These are phyloP conservation scores for Ilyonectria destructans DNA, from an alignment of 2,329 filamentous ascomycete genomes.

Conservation along the genomic window DNA sequence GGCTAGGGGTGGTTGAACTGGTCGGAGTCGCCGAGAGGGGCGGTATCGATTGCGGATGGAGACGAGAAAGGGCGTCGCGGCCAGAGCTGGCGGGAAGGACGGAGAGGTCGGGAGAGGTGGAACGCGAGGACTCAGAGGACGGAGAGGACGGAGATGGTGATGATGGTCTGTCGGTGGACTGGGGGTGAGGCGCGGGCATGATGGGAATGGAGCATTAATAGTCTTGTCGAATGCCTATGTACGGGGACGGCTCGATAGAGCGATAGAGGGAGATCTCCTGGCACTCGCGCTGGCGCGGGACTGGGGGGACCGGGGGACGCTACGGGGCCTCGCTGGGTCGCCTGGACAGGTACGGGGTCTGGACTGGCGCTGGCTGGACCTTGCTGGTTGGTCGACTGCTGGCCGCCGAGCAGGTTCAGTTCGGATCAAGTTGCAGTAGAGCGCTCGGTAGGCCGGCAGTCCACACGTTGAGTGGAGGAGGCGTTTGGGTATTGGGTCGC, in stretches of 20 bases:
- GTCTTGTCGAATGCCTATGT: slow-evolving; percentile 5
- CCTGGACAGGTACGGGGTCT: neutral
- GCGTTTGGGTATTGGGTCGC: slow-evolving; percentile 8
- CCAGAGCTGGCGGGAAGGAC: neutral
- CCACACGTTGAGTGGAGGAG: neutral
- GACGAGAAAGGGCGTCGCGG: slow-evolving; percentile 14
- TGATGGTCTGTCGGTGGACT: slow-evolving; percentile 16
- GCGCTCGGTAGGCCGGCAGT: slow-evolving; percentile 1
- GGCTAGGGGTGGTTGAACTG: slow-evolving; percentile 19
- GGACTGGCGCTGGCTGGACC: slow-evolving; percentile 13
- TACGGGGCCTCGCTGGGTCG: slow-evolving; percentile 1
- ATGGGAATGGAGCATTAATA: slow-evolving; percentile 33
- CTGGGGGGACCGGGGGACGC: neutral
- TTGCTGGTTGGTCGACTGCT: neutral
- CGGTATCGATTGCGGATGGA: slow-evolving; percentile 24
- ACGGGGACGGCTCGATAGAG: neutral
- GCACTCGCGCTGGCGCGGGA: slow-evolving; percentile 1
- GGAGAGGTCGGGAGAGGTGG: slow-evolving; percentile 29
- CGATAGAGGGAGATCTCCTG: slow-evolving; percentile 9
- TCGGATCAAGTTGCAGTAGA: slow-evolving; percentile 18
- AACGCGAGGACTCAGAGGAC: slow-evolving; percentile 28
- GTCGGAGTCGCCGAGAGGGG: slow-evolving; percentile 14
- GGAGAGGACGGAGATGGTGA: slow-evolving; percentile 30
- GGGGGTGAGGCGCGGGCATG: slow-evolving; percentile 39
- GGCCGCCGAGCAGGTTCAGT: neutral